phyloP scores from a whole-genome alignment of 1,284 basidiomycete species.

The Boletus mariae region DNA sequence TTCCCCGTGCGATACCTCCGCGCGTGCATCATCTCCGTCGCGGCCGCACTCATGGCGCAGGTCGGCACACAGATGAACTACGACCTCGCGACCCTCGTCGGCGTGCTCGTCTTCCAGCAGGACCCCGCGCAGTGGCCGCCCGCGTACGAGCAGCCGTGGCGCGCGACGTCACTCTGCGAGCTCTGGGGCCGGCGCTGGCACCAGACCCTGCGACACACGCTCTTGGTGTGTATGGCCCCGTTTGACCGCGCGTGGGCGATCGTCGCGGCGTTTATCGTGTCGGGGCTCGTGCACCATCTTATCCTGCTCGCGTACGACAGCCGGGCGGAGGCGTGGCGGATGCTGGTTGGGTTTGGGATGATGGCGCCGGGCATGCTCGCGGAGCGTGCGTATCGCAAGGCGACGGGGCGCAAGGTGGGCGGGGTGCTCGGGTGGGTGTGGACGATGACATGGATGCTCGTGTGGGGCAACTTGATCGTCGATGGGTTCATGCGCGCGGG shows the following conservation, averaged over 20 bases:
- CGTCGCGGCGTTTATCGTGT: neutral
- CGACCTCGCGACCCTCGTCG: slow-evolving; percentile 35
- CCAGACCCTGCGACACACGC: slow-evolving; percentile 19
- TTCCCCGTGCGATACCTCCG: slow-evolving; percentile 39
- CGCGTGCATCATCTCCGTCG: slow-evolving; percentile 39
- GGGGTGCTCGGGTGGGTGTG: neutral
- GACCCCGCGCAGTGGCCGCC: slow-evolving; percentile 38
- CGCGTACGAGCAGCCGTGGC: slow-evolving; percentile 27
- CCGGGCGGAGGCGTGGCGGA: neutral
- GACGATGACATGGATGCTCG: neutral
- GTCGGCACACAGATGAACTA: slow-evolving; percentile 1
- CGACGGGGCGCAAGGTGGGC: neutral
- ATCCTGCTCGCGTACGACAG: neutral
- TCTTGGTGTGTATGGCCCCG: neutral
- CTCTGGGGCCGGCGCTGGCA: slow-evolving; percentile 47
- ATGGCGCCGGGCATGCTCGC: neutral
- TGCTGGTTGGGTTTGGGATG: neutral
- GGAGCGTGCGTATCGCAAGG: neutral
- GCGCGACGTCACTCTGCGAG: slow-evolving; percentile 34
- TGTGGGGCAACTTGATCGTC: neutral
- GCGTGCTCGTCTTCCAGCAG: slow-evolving; percentile 36
- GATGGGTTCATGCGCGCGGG: neutral
- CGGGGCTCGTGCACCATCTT: neutral
- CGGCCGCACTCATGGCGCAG: slow-evolving; percentile 43
- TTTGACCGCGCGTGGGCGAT: neutral